These are phyloP conservation scores for Leccinum griseonigrum DNA, from an alignment of 1,284 basidiomycete species.

Conservation along the genomic window DNA sequence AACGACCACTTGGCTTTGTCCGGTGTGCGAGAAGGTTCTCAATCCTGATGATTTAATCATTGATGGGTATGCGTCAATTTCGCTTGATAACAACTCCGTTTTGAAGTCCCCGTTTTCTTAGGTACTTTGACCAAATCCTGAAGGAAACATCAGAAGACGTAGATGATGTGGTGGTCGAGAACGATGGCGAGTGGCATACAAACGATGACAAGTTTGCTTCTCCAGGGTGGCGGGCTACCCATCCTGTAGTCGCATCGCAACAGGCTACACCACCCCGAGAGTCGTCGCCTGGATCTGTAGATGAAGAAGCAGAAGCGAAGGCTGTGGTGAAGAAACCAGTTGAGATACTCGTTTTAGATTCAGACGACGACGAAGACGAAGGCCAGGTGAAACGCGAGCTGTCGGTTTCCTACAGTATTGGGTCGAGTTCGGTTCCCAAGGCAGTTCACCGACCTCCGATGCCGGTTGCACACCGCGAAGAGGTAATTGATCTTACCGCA, in stretches of 20 bases:
- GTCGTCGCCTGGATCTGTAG: slow-evolving; percentile 33
- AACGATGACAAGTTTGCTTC: slow-evolving; percentile 84
- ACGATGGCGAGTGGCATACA: slow-evolving; percentile 95
- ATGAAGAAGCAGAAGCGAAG: slow-evolving; percentile 42
- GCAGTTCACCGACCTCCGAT: slow-evolving; percentile 15
- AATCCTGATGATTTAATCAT: slow-evolving; percentile 83
- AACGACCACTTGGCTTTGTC: slow-evolving; percentile 95
- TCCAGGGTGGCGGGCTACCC: slow-evolving; percentile 58
- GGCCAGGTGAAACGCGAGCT: slow-evolving; percentile 70
- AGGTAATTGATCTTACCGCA: slow-evolving; percentile 77
- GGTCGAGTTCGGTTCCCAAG: slow-evolving; percentile 36
- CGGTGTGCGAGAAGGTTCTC: slow-evolving; percentile 86
- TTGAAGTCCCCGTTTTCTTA: slow-evolving; percentile 28
- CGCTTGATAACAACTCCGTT: neutral
- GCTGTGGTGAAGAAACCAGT: slow-evolving; percentile 42
- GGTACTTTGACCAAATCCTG: slow-evolving; percentile 84
- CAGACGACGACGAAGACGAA: slow-evolving; percentile 67
- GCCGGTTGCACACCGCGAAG: slow-evolving; percentile 29
- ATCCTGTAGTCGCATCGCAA: slow-evolving; percentile 37
- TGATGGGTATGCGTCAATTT: slow-evolving; percentile 69
- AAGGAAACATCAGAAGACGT: slow-evolving; percentile 72
- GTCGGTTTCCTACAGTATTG: slow-evolving; percentile 54
- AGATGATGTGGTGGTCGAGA: slow-evolving; percentile 92
- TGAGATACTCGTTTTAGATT: slow-evolving; percentile 75
- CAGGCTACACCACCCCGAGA: slow-evolving; percentile 36